Percentiles rank a stretch among this genome's conserved stretches.
Conservation (phyloP, 2,329 filamentous ascomycete species). For the Arthrobotrys musiformis region DNA sequence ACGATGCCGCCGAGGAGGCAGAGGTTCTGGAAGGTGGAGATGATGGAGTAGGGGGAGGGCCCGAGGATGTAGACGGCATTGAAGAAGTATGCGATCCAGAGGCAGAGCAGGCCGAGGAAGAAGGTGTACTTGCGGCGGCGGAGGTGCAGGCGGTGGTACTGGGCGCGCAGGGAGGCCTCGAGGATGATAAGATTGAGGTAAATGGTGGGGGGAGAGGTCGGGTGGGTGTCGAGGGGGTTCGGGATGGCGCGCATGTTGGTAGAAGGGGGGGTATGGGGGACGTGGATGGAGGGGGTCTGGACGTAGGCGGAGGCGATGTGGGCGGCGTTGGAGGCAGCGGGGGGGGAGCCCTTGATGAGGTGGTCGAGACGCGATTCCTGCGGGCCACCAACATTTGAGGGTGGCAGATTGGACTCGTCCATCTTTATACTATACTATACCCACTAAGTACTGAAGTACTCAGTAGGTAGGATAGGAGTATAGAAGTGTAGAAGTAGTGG, state of each 20-base stretch:
- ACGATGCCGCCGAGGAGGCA: constrained; percentile 91
- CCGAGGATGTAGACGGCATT: constrained; percentile 93
- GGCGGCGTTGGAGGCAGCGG: constrained; percentile 68
- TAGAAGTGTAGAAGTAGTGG: background rate
- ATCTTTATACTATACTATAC: background rate
- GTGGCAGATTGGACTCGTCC: constrained; percentile 24
- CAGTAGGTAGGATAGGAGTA: no score
- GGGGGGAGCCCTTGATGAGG: constrained; percentile 88
- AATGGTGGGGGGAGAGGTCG: constrained; percentile 93
- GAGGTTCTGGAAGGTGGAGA: constrained; percentile 74
- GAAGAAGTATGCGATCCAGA: constrained; percentile 85
- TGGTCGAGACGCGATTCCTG: constrained; percentile 76
- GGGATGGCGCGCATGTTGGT: constrained; percentile 61
- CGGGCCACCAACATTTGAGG: constrained; percentile 66
- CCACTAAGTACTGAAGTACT: no score
- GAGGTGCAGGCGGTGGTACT: constrained; percentile 89
- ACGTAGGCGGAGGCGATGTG: constrained; percentile 65
- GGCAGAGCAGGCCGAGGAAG: constrained; percentile 80
- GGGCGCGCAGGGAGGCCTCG: constrained; percentile 89
- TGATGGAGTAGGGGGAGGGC: constrained; percentile 82
- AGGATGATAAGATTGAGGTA: constrained; percentile 98
- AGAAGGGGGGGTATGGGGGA: constrained; percentile 60
- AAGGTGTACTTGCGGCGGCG: constrained; percentile 92
- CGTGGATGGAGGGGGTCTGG: constrained; percentile 60
- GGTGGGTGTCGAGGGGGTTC: constrained; percentile 81